Percentiles rank a stretch among this genome's conserved stretches.
These are phyloP conservation scores for Corynascus novoguineensis DNA, from an alignment of 495 filamentous ascomycete species.

Conservation along the genomic window DNA sequence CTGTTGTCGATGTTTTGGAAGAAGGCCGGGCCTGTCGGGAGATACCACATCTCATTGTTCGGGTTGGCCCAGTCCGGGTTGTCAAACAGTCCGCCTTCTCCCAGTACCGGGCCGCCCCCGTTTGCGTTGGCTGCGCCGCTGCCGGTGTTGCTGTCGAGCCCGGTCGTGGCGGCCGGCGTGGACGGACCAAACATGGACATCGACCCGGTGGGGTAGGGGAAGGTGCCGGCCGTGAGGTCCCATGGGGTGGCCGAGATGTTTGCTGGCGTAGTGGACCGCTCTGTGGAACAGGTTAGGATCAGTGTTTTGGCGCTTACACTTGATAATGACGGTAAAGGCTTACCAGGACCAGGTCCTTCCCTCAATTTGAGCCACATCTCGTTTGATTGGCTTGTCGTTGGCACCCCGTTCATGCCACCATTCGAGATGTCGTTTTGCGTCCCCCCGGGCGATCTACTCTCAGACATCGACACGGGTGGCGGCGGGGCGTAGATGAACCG, in stretches of 20 bases:
- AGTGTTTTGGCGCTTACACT: not conserved
- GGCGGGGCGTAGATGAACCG: slow-evolving; percentile 62
- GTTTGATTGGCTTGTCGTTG: slow-evolving; percentile 12
- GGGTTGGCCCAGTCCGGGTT: slow-evolving; percentile 41
- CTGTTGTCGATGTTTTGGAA: slow-evolving; percentile 50
- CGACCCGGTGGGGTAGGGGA: slow-evolving; percentile 44
- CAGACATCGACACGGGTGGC: slow-evolving; percentile 25
- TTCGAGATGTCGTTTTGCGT: slow-evolving; percentile 27
- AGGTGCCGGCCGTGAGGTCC: slow-evolving; percentile 43
- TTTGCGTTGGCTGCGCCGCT: not conserved
- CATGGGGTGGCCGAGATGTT: slow-evolving; percentile 53
- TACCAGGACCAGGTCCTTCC: slow-evolving; percentile 23
- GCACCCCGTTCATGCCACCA: slow-evolving; percentile 23
- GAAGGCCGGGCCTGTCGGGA: slow-evolving; percentile 49
- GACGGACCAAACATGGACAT: slow-evolving; percentile 43
- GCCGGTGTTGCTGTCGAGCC: slow-evolving; percentile 21
- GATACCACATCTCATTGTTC: slow-evolving; percentile 52
- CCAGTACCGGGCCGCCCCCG: slow-evolving; percentile 11
- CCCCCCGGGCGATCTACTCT: slow-evolving; percentile 35
- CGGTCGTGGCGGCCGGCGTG: slow-evolving; percentile 38
- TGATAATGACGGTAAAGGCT: not conserved
- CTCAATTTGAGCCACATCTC: slow-evolving; percentile 32
- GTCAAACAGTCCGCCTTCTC: slow-evolving; percentile 31
- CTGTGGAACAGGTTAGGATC: slow-evolving; percentile 16
- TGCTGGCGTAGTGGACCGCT: slow-evolving; percentile 42